Base-by-base conservation (phyloP, 805 yeast species). In the Cephaloascus albidus region DNA sequence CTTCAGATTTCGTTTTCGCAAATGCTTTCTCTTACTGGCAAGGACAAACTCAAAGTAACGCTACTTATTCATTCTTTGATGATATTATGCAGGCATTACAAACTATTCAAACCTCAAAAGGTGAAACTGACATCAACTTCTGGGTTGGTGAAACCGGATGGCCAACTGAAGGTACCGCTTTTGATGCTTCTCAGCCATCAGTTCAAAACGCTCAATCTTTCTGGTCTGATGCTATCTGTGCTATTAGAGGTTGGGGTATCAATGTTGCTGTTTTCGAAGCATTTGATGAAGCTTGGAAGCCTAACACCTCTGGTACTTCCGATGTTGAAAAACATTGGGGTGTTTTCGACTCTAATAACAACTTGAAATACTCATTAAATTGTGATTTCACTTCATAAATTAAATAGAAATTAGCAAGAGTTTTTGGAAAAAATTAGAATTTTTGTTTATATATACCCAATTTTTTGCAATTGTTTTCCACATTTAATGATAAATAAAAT, bases 1-100 rank as follows among this genome's bases (percentile, higher is more conserved):
- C 87, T 38, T 70, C 94, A 36, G 97, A 90, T 61, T 70, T 86
- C 53, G 78, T 88, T 45, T 84, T 81, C 60, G 95, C 96, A 55
- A 90, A 90, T 59, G 97, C 96, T 38, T 90, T 90, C 76, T 85
- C 97, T 6, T 90, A 89, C 81, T 90, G 97, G 97, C 97, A 90
- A 71, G 97, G 97, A 35, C 97, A 88, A 70, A 74, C 87, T 49
- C 74, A 73, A 75, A 55, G 61, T 37, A 89, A 89, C 61, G 76
- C 96, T 20, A 78, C 95, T 15, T 85, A 77, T 74, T 87, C 96
- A 2, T 90, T 89, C 82, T 76, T 87, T 50, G 97, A 89, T 60
- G 97, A 90, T 62, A 86, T 90, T 62, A 88, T 89, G 96, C 97
- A 90, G 74, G 96, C 97, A 49, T 69, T 90, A 61, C 95, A 87